A percentile compares a stretch with the other conserved stretches of the same genome.
phyloP scores from a whole-genome alignment of 2,329 filamentous ascomycete species.

The Penicillium verrucosum region DNA sequence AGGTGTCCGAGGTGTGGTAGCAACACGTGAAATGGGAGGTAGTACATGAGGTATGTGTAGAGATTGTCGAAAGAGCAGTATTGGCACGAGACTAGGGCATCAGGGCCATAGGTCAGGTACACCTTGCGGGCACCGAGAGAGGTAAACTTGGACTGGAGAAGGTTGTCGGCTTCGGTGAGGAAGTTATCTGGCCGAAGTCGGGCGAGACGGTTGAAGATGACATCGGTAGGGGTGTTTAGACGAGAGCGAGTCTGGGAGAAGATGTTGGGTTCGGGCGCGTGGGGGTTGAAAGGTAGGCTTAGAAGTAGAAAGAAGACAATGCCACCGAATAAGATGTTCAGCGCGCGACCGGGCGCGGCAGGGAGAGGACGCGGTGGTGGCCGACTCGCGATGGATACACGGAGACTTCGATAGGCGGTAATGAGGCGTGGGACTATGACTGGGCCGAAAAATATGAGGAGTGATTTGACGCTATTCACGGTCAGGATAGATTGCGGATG shows the following conservation, averaged over 20 bases:
- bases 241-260: conserved; percentile 75
- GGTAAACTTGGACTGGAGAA: conserved; percentile 65
- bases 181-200: conserved; percentile 38
- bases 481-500: conserved; percentile 5
- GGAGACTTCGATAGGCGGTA: conserved; percentile 37
- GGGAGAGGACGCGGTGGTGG: conserved; percentile 40
- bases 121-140: conserved; percentile 70
- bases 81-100: conserved; percentile 68
- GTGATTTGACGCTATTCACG: conserved; percentile 39
- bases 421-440: conserved; percentile 41
- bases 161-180: conserved; percentile 56
- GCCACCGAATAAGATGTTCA: conserved; percentile 54
- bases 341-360: conserved; percentile 33
- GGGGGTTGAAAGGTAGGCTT: conserved; percentile 66
- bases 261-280: conserved; percentile 58
- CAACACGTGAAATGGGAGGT: conserved; percentile 64
- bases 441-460: conserved; percentile 44
- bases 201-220: conserved; percentile 74
- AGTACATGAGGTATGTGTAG: conserved; percentile 73
- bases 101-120: conserved; percentile 79
- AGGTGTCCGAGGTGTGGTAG: conserved; percentile 80
- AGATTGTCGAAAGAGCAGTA: conserved; percentile 75
- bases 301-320: conserved; percentile 55
- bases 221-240: conserved; percentile 78
- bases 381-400: conserved; percentile 33